Conservation (phyloP, 495 filamentous ascomycete species). For the Talaromyces adpressus region DNA sequence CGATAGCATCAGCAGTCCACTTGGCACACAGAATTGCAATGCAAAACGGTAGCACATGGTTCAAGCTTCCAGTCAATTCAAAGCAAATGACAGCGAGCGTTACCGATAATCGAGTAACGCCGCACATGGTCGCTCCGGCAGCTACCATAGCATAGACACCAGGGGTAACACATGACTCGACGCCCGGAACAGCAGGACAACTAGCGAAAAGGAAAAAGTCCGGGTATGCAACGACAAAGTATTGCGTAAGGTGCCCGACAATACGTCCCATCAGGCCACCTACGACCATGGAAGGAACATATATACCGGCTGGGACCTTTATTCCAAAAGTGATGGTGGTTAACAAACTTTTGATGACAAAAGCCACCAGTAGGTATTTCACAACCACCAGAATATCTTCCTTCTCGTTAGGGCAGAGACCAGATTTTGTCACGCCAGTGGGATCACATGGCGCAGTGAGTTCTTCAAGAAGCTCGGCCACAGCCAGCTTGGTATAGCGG, state of each 20-base stretch:
- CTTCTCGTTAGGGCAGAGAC: slow-evolving; percentile 64
- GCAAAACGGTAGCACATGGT: slow-evolving; percentile 94
- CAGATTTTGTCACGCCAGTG: slow-evolving; percentile 49
- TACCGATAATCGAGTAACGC: slow-evolving; percentile 88
- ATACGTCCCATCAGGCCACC: slow-evolving; percentile 88
- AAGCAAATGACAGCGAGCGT: slow-evolving; percentile 94
- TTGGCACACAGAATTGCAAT: slow-evolving; percentile 88
- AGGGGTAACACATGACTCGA: slow-evolving; percentile 83
- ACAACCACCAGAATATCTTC: slow-evolving; percentile 71
- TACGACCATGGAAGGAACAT: slow-evolving; percentile 97
- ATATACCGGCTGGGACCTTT: slow-evolving; percentile 94
- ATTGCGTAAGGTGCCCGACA: slow-evolving; percentile 82
- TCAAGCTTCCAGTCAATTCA: slow-evolving; percentile 87
- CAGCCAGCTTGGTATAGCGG: slow-evolving; percentile 76
- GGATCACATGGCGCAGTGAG: slow-evolving; percentile 78
- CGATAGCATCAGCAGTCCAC: slow-evolving; percentile 95
- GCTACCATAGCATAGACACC: slow-evolving; percentile 94
- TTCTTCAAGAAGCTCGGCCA: slow-evolving; percentile 85
- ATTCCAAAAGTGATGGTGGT: slow-evolving; percentile 89
- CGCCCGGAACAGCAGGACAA: slow-evolving; percentile 61
- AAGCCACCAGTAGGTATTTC: slow-evolving; percentile 62
- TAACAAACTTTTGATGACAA: slow-evolving; percentile 82
- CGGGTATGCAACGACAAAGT: slow-evolving; percentile 67
- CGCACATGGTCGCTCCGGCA: slow-evolving; percentile 96
- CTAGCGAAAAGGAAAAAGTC: slow-evolving; percentile 62